Base-by-base conservation (phyloP, 2,329 filamentous ascomycete species). In the Periglandula ipomoeae region DNA sequence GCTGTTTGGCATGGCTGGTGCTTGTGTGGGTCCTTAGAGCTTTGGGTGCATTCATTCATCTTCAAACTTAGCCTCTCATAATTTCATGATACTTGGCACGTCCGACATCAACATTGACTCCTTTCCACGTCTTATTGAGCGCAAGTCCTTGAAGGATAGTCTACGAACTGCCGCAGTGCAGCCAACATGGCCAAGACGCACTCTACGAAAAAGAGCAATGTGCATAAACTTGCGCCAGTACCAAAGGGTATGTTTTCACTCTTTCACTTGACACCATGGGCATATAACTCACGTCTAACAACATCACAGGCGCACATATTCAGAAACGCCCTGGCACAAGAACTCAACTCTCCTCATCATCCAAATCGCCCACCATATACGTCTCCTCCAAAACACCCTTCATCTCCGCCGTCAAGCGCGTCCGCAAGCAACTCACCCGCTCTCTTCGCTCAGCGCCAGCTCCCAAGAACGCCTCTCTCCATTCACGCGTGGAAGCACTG, bases 331-430 rank as follows among this genome's bases (percentile, higher is more conserved):
- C 75, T 4, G 62, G 74, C 38, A 60, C 63, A 53, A 61, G 68
- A 52, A 65, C 58, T 6, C 68, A 70, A 47, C 59, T 64, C 10
- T 67, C 70, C n/a, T 60, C 64, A 13, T 70, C 72, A 19, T 68
- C 70, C 43, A 71, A 69, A 45, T 59, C 66, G 7, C 66, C 64
- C 41, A 61, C 77, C 52, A 71, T 89, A 63, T 87, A 88, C 68
- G 71, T 89, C 50, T 81, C 79, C 34, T 66, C 76, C 37, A 71
- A 71, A 34, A 81, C 84, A 0, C 81, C 82, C 6, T 86, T 87
- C 69, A 78, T 87, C 65, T 78, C 83, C 10, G 72, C 79, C 4
- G 74, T 87, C 11, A 81, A 80, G 57, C 81, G 84, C 45, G 76
- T 82, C 13, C 77, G 79, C 52, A 79, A 79, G 51, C 74, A 81